Percentiles rank a stretch among this genome's conserved stretches.
phyloP scores from a whole-genome alignment of 306 rosid species.

The Luffa aegyptiaca region DNA sequence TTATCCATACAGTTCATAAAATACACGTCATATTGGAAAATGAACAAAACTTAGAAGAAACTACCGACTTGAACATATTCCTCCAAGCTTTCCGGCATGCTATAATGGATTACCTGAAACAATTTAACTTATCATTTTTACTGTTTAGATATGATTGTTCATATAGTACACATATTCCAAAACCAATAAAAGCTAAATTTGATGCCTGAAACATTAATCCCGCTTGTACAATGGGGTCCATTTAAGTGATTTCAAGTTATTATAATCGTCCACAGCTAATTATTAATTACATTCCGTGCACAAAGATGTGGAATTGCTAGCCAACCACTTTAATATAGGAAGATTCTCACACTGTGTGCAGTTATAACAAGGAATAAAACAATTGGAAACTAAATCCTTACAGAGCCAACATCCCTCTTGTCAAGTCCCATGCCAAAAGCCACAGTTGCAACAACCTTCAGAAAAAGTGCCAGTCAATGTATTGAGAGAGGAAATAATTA shows the following conservation, averaged over 20 bases:
- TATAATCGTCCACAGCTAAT: background rate
- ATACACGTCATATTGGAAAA: conserved; percentile 10
- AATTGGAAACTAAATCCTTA: conserved; percentile 25
- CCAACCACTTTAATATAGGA: background rate
- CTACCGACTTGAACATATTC: conserved; percentile 77
- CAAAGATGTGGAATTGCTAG: background rate
- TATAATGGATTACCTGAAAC: conserved; percentile 85
- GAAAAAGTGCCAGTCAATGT: conserved; percentile 18
- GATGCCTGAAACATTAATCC: background rate
- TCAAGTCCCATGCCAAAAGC: conserved; percentile 99
- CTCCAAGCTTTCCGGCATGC: conserved; percentile 93
- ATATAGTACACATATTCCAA: conserved; percentile 6
- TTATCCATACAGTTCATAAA: conserved; percentile 10
- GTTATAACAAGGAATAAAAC: conserved; percentile 7
- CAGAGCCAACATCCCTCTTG: conserved; percentile 92
- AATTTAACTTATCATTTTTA: background rate
- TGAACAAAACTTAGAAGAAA: conserved; percentile 14
- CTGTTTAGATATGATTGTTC: background rate
- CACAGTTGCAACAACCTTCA: conserved; percentile 93
- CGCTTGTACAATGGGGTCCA: background rate
- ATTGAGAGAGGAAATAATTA: conserved; percentile 12
- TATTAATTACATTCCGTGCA: background rate
- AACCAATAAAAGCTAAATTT: conserved; percentile 1
- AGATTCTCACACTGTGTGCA: background rate
- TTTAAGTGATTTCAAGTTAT: background rate